Conservation (phyloP, 106 monocot species). For the Vanilla planifolia region DNA sequence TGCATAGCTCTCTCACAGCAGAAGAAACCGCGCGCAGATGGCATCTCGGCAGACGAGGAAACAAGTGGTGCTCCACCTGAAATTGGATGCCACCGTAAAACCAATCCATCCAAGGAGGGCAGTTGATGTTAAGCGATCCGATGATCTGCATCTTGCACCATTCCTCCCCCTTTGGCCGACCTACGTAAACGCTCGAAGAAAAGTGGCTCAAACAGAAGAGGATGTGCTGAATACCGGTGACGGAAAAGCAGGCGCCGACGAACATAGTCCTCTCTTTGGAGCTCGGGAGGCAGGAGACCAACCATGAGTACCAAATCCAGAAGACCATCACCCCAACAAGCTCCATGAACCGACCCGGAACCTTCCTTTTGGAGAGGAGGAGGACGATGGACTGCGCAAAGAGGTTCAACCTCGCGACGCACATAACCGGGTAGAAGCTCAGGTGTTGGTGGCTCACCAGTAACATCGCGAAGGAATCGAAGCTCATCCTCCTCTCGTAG, state of each 20-base stretch:
- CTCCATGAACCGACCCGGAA: constrained; percentile 34
- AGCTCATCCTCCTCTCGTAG: constrained; percentile 43
- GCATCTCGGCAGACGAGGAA: constrained; percentile 37
- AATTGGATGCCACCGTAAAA: constrained; percentile 70
- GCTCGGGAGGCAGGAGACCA: constrained; percentile 54
- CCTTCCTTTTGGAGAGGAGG: constrained; percentile 25
- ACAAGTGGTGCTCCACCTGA: constrained; percentile 56
- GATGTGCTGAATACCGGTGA: constrained; percentile 61
- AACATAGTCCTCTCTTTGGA: constrained; percentile 44
- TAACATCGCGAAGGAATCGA: constrained; percentile 31
- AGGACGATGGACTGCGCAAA: constrained; percentile 44
- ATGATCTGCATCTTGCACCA: constrained; percentile 76
- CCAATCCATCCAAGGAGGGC: constrained; percentile 81
- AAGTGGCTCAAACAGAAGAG: constrained; percentile 71
- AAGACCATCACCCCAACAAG: constrained; percentile 36
- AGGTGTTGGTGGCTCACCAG: constrained; percentile 68
- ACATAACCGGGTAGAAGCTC: constrained; percentile 78
- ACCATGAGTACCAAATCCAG: constrained; percentile 60
- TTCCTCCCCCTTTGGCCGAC: constrained; percentile 38
- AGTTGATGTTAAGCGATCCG: constrained; percentile 51
- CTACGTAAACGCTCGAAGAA: constrained; percentile 38
- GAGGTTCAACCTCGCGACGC: constrained; percentile 53
- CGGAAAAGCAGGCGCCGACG: constrained; percentile 40
- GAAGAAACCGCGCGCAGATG: constrained; percentile 33
- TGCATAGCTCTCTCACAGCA: constrained; percentile 30